Evolutionary conservation across 768 basidiomycete species (phyloP), one percentile per base, ranked within the genome.

Genomic region (Phaffia australis): DNA sequence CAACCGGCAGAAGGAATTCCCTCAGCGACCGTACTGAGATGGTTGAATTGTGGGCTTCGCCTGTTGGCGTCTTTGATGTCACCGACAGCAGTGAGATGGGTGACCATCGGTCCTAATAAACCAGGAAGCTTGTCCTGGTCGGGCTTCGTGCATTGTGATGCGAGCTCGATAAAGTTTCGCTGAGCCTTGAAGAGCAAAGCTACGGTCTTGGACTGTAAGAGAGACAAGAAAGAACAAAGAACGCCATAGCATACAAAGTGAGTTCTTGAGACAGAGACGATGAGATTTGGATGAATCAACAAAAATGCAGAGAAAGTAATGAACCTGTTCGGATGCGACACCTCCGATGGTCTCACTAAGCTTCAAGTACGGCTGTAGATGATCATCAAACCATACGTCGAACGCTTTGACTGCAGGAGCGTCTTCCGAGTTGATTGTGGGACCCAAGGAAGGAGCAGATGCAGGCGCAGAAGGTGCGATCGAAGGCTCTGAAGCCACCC

Each of bases 1-100:
- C 95, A 99, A 27, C 86, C 93, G 69, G 89, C 84, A 23, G 81
- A 83, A 5, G 87, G 81, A 0, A 83, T 85, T 23, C 88, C 89
- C 73, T 93, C 92, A 2, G 85, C 83, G n/a, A 95, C 80, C 29
- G 85, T 82, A 35, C 83, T 84, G 29, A 97, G 79, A 73, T 93
- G 89, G 52, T 83, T 84, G 71, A 82, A 92, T 56, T 90, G 87
- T 64, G 87, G 81, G 63, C 87, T 86, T 74, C 85, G 83, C 69
- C 88, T 79, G 69, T 85, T 85, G 47, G 84, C 83, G 69, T 94
- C 91, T 78, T 91, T 91, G 69, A 86, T 80, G 54, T 85, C 84
- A n/a, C 82, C 80, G 69, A 95, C 83, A 2, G 83, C 84, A 68
- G 85, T 84, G 66, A 97, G 84, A 8, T 84, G 81, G 21, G 81